Evolutionary conservation across 2,329 filamentous ascomycete genomes (phyloP).

Genomic region (Bipolaris cookei): DNA sequence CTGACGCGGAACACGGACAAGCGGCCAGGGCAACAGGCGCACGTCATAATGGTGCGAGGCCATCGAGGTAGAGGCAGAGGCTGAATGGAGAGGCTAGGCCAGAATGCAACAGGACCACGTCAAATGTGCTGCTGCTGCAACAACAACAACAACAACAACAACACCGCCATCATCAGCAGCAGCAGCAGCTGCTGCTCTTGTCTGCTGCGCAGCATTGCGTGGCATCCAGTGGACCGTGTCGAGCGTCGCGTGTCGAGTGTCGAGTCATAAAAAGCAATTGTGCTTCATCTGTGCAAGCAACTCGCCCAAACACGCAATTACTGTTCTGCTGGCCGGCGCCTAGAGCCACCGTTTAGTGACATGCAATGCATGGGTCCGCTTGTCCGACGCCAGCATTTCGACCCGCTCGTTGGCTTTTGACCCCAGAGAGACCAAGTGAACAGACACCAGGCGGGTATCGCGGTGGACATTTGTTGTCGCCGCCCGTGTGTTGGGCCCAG

Average conservation of each 20-base stretch:
- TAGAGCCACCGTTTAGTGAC: background rate
- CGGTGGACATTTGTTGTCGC: slow-evolving; percentile 8
- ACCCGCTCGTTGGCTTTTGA: slow-evolving; percentile 8
- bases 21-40: slow-evolving; percentile 5
- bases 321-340: background rate
- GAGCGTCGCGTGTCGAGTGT: background rate
- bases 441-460: slow-evolving; percentile 15
- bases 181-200: background rate
- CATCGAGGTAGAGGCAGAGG: too few species aligned
- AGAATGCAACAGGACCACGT: background rate
- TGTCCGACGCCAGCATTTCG: slow-evolving; percentile 5
- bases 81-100: background rate
- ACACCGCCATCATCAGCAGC: background rate
- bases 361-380: background rate
- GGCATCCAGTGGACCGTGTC: background rate
- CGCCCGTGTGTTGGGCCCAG: slow-evolving; percentile 2
- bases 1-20: slow-evolving; percentile 7
- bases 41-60: background rate
- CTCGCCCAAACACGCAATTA: background rate
- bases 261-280: background rate
- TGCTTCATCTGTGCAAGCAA: background rate
- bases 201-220: background rate
- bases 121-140: background rate
- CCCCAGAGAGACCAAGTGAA: slow-evolving; percentile 1
- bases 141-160: too few species aligned